Evolutionary conservation across 306 rosid species (phyloP), one percentile per base, ranked within the genome.

Genomic region (Parietaria judaica): DNA sequence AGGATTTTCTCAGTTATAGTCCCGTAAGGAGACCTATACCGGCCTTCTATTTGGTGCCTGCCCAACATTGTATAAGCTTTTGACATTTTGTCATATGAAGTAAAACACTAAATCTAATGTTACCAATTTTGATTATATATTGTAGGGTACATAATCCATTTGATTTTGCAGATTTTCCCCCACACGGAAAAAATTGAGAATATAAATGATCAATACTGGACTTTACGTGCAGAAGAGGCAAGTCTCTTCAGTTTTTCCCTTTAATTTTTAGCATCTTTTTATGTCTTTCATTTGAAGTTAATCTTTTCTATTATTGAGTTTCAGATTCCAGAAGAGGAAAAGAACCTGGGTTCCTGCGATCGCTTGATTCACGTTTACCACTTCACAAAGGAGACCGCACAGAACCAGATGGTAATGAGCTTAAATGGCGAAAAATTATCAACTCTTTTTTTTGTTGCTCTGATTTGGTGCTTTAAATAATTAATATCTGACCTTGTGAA

Each of bases 311-410:
- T 12, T 34, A 58, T 14, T 14, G 50, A 55, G 44, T 56, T 62
- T 43, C 79, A 88, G 98, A 77, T 91, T 70, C 98, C 90, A 8
- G 95, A 77, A 66, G 96, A 88, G 64, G 98, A 88, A 80, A 86
- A 85, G 74, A 75, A 73, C 74, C 73, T 91, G 64, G 88, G 86
- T 54, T 71, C 81, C 45, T 82, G 80, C 17, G 95, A 85, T 75
- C 89, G 95, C 12, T 70, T 91, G 85, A 82, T 91, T 69, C 96
- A 91, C 71, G 95, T 88, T 51, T 91, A 86, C 79, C 98, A 91
- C 76, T 88, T 91, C 70, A 72, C 73, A 62, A 91, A 79, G 74
- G 98, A 88, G 43, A 67, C 85, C 3, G 73, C 85, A 7, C 89
- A 83, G 68, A 88, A 82, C 76, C 96, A 78, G 79, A 75, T 78